Base-by-base conservation (phyloP, 306 rosid genomes). In the Castanea mollissima region DNA sequence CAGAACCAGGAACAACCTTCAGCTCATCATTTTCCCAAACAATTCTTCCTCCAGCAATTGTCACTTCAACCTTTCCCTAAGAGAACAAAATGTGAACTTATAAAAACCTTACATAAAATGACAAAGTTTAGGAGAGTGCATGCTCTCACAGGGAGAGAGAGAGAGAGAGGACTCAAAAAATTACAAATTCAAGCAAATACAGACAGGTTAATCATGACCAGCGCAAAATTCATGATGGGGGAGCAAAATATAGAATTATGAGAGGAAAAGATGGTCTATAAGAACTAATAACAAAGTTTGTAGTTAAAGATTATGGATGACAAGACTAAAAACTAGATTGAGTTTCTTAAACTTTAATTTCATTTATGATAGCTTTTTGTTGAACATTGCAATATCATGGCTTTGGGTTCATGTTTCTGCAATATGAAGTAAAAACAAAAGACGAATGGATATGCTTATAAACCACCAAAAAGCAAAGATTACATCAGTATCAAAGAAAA, bases 21-120 rank as follows among this genome's bases (percentile, higher is more conserved):
- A 94, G 88, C 82, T 91, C 89, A 80, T 91, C 78, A 54, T 92
- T 91, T 88, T 92, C 89, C 98, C 98, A 94, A 71, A 92, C 98
- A 80, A 94, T 76, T 90, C 89, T 86, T 88, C 98, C 98, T 79
- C 97, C 91, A 56, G 95, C 79, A 76, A 94, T 86, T 75, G 98
- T 92, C 71, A 92, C 98, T 88, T 92, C 98, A 79, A 94, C 80
- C 80, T 92, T 94, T 29, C 98, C 98, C 98, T 94, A 89, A 32
- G 78, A 83, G 25, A 76, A 60, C 18, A 67, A 7, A 20, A 14
- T 9, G 5, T 23, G 19, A 80, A 35, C 62, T 18, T 78, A 58
- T 68, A 71, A 79, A 12, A 73, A 76, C 44, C 62, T 19, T 49
- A 73, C 52, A 71, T 46, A 19, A 46, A 77, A 31, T 13, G 49